Evolutionary conservation across 78 protist species (phyloP).

Genomic region (Dictyostelium firmibasis): DNA sequence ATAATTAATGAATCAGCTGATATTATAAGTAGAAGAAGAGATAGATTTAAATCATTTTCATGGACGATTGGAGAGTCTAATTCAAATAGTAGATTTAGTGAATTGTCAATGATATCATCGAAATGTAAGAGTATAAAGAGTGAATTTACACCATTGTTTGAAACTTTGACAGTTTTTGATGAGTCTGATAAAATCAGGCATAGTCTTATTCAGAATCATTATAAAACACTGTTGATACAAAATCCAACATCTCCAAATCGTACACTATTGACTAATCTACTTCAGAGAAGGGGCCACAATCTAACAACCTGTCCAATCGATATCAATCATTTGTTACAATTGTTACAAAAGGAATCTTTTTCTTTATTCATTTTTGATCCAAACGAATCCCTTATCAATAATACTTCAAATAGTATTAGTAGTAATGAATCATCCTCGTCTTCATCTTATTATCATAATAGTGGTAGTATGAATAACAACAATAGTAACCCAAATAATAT

Average conservation of each 20-base stretch:
- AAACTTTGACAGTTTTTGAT: slow-evolving; percentile 3
- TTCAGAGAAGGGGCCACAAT: slow-evolving; percentile 24
- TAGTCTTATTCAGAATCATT: not conserved
- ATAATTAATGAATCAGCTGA: not conserved
- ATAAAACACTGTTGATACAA: slow-evolving; percentile 47
- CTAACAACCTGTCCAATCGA: slow-evolving; percentile 29
- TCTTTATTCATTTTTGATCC: slow-evolving; percentile 53
- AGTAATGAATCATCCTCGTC: not conserved
- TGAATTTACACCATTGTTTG: slow-evolving; percentile 53
- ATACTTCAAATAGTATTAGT: not conserved
- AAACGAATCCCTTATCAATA: not conserved
- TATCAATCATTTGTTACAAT: not conserved
- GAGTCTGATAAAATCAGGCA: slow-evolving; percentile 10
- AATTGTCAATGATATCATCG: slow-evolving; percentile 53
- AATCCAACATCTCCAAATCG: slow-evolving; percentile 11
- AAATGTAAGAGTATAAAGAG: slow-evolving; percentile 47
- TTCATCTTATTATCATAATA: not conserved
- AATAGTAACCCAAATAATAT: not conserved
- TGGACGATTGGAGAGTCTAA: slow-evolving; percentile 70
- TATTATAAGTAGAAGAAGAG: slow-evolving; percentile 24
- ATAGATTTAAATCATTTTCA: slow-evolving; percentile 56
- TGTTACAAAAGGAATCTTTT: slow-evolving; percentile 21
- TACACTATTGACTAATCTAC: not conserved
- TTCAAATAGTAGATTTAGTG: slow-evolving; percentile 34
- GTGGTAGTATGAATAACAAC: not conserved